phyloP scores from a whole-genome alignment of 148 eudicot genomes.

The Oxyria digyna region DNA sequence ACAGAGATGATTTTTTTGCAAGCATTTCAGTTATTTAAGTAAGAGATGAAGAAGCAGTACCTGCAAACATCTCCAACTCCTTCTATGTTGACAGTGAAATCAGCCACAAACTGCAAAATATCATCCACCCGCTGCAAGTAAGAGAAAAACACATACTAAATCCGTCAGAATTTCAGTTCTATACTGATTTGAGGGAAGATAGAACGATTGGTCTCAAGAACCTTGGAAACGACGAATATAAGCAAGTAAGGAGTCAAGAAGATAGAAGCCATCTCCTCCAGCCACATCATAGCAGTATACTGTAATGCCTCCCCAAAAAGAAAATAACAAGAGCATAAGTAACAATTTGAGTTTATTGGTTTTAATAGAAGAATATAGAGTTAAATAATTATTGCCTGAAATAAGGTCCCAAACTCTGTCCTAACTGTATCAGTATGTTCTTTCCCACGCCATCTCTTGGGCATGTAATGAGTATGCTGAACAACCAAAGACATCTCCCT shows the following conservation, averaged over 20 bases:
- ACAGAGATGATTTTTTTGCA: neutral
- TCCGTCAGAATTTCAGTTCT: neutral
- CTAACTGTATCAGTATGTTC: constrained; percentile 57
- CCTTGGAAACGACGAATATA: constrained; percentile 76
- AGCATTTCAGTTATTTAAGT: neutral
- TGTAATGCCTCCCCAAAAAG: constrained; percentile 22
- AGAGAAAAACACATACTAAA: neutral
- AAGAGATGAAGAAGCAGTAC: constrained; percentile 18
- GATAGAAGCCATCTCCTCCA: constrained; percentile 94
- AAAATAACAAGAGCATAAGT: neutral
- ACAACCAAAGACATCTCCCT: constrained; percentile 71
- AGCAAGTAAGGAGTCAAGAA: constrained; percentile 87
- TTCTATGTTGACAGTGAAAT: constrained; percentile 71
- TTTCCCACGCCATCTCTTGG: constrained; percentile 92
- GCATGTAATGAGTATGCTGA: constrained; percentile 81
- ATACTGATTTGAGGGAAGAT: neutral
- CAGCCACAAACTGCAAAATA: constrained; percentile 64
- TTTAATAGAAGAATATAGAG: neutral
- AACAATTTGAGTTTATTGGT: neutral
- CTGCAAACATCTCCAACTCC: constrained; percentile 98
- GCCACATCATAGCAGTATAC: constrained; percentile 88
- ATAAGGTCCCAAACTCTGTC: constrained; percentile 75
- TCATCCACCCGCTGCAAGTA: constrained; percentile 66
- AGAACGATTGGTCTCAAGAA: constrained; percentile 10
- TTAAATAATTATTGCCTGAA: constrained; percentile 43